A percentile compares a stretch with the other conserved stretches of the same genome.
phyloP scores from a whole-genome alignment of 768 basidiomycete species.

The Bullera alba region DNA sequence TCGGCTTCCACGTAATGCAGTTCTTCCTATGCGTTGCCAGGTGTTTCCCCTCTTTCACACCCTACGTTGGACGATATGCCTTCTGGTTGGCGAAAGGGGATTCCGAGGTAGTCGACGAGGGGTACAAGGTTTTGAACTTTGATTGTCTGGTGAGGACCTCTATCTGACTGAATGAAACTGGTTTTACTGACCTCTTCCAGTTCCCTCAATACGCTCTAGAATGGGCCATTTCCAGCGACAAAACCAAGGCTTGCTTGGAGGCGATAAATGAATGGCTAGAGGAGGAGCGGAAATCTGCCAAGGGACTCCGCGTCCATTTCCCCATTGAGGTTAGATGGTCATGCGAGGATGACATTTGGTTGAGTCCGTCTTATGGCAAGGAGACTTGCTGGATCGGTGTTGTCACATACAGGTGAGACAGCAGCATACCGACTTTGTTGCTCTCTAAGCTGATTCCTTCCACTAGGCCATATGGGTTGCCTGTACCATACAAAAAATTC shows the following conservation, averaged over 20 bases:
- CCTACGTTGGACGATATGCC: conserved; percentile 51
- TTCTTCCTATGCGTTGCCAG: conserved; percentile 72
- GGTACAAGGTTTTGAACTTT: conserved; percentile 80
- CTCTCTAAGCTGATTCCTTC: not conserved
- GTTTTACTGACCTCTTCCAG: conserved; percentile 48
- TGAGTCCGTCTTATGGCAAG: conserved; percentile 76
- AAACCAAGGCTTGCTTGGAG: conserved; percentile 60
- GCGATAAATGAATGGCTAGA: conserved; percentile 68
- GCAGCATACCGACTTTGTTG: not conserved
- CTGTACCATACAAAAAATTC: conserved; percentile 69
- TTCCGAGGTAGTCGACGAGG: conserved; percentile 64
- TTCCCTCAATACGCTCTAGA: conserved; percentile 91
- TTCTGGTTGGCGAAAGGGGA: conserved; percentile 59
- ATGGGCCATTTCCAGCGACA: conserved; percentile 76
- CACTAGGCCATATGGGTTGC: conserved; percentile 71
- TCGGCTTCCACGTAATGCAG: conserved; percentile 77
- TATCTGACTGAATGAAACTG: no score
- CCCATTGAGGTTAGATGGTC: conserved; percentile 89
- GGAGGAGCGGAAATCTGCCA: conserved; percentile 58
- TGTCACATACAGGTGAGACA: conserved; percentile 83
- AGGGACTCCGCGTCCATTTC: conserved; percentile 81
- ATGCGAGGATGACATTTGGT: conserved; percentile 82
- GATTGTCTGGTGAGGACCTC: conserved; percentile 65
- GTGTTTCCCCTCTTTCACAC: conserved; percentile 58
- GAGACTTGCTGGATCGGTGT: conserved; percentile 92